A percentile compares a stretch with the other conserved stretches of the same genome.
These are phyloP conservation scores for Medicago ruthenica DNA, from an alignment of 306 rosid species.

Conservation along the genomic window DNA sequence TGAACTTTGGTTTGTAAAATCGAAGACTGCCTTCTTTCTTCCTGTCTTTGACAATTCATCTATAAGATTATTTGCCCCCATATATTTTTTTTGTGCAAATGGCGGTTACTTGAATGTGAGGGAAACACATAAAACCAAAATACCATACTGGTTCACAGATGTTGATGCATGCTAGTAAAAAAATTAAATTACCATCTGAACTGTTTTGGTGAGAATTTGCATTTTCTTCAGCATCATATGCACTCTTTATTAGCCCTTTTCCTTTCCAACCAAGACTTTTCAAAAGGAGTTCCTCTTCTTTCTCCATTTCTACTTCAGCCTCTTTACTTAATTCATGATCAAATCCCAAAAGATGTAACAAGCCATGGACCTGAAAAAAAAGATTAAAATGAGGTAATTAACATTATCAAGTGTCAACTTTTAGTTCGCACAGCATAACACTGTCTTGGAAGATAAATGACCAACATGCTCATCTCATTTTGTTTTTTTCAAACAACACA, in stretches of 20 bases:
- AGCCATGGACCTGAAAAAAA: conserved; percentile 75
- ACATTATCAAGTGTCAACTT: conserved; percentile 38
- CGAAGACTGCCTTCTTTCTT: conserved; percentile 84
- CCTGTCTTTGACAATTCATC: conserved; percentile 85
- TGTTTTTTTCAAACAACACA: no score
- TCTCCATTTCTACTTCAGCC: conserved; percentile 91
- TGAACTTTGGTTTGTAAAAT: conserved; percentile 86
- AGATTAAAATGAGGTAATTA: conserved; percentile 29
- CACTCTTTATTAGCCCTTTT: conserved; percentile 87
- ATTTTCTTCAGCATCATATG: conserved; percentile 56
- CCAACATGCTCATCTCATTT: conserved; percentile 4
- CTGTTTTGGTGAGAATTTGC: conserved; percentile 44
- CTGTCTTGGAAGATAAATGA: conserved; percentile 18
- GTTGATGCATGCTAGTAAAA: conserved; percentile 25
- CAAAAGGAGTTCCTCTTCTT: conserved; percentile 80
- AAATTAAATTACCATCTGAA: conserved; percentile 46
- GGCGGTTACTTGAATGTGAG: conserved; percentile 29
- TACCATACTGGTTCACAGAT: conserved; percentile 11
- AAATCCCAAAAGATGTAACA: conserved; percentile 92
- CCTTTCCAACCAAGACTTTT: conserved; percentile 85
- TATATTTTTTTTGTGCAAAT: conserved; percentile 38
- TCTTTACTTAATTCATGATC: conserved; percentile 89
- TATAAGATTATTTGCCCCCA: conserved; percentile 58
- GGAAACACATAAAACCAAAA: conserved; percentile 26
- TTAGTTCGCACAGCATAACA: conserved; percentile 26